Evolutionary conservation across 2,329 filamentous ascomycete genomes (phyloP), one percentile per base, ranked within the genome.

Genomic region (Epichloe uncinata): DNA sequence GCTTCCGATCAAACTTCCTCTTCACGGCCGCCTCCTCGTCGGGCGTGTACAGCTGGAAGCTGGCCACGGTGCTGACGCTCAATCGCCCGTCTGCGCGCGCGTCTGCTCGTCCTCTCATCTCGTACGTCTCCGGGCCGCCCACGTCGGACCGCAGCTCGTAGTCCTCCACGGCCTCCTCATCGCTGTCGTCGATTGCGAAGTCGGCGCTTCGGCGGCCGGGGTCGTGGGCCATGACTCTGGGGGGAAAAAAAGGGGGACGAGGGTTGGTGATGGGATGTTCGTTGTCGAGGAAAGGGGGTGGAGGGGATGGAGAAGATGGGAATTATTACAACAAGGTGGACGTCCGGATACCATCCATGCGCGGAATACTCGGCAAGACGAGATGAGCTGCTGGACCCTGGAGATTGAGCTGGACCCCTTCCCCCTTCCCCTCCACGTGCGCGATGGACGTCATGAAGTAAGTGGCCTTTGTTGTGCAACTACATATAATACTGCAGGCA

Each of bases 21-120:
- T 89, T 73, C 8, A 94, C 82, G 4, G 73, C 70, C 20, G 64
- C 69, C 61, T 94, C 89, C 64, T 96, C 89, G 49, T 89, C 82
- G 0, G 70, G 67, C 3, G 75, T 75, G 52, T 75, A 78, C 18
- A 67, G 60, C 60, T 66, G 62, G 51, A 64, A 67, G 56, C 66
- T 67, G 15, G 66, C 65, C 36, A 60, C 57, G 15, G 66, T 64
- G 54, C 61, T 63, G 26, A 47, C 55, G 51, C 63, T 66, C 40
- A 51, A 35, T 6, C 41, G 9, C 30, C 42, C 26, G 3, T 35
- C 22, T 7, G 22, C 22, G 6, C 22, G 22, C 7, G 22, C 22
- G 6, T 22, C 22, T 22, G 5, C 22, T 1, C 22, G 22, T 26
- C 22, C 6, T 7, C 22, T 26, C 22, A 69, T 52, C 57, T 69